Conservation (phyloP, 306 rosid species). For the Oemleria cerasiformis region DNA sequence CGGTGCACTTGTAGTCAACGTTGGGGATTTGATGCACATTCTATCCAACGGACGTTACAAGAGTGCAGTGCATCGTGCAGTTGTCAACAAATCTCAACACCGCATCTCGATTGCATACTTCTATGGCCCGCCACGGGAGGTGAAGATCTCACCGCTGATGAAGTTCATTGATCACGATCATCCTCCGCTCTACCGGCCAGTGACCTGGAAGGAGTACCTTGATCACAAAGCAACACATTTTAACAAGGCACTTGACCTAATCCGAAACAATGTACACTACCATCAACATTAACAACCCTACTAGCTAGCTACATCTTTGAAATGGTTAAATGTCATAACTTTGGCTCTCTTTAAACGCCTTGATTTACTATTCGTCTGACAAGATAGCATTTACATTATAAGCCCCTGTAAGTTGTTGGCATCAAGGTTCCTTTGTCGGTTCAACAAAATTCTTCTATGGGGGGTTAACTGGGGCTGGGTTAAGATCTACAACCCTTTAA, state of each 20-base stretch:
- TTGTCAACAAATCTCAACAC: conserved; percentile 30
- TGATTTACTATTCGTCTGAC: neutral
- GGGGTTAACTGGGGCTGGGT: conserved; percentile 23
- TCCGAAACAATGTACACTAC: neutral
- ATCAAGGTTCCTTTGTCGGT: conserved; percentile 1
- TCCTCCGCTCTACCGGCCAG: conserved; percentile 28
- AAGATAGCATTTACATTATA: conserved; percentile 19
- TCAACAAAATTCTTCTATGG: conserved; percentile 10
- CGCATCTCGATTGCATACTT: conserved; percentile 36
- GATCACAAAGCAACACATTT: conserved; percentile 30
- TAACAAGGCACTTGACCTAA: conserved; percentile 28
- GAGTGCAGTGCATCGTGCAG: conserved; percentile 41
- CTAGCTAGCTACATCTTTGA: neutral
- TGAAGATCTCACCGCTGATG: conserved; percentile 31
- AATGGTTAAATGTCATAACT: neutral
- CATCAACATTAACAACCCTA: too few relatives aligned
- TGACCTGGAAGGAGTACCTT: conserved; percentile 51
- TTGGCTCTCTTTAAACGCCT: neutral
- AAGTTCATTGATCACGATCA: conserved; percentile 23
- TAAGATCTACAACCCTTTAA: conserved; percentile 22
- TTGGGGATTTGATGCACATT: conserved; percentile 49
- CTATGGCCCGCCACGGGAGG: conserved; percentile 37
- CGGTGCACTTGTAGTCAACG: conserved; percentile 42
- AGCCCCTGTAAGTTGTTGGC: conserved; percentile 5
- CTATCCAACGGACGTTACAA: conserved; percentile 39